Evolutionary conservation across 192 early-diverging fungal species (phyloP).

Genomic region (Mortierella alpina): DNA sequence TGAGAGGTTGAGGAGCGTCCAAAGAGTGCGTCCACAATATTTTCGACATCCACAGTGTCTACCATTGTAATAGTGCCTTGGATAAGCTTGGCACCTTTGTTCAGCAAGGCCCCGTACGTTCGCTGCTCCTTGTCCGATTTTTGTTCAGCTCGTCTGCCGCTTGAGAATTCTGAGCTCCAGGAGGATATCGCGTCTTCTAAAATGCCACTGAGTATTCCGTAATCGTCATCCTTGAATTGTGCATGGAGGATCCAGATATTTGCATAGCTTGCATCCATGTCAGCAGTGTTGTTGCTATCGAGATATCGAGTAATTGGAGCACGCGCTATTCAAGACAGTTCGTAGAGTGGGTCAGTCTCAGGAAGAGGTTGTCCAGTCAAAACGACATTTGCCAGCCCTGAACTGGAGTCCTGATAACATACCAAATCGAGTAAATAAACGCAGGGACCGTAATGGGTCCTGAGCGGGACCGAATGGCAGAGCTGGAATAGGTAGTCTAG

Average conservation of each 20-base stretch:
- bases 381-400: neutral
- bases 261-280: constrained; percentile 66
- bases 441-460: constrained; percentile 63
- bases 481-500: constrained; percentile 20
- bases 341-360: neutral
- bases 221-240: constrained; percentile 56
- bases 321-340: constrained; percentile 22
- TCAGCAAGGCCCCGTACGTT: constrained; percentile 19
- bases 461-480: constrained; percentile 67
- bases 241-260: constrained; percentile 56
- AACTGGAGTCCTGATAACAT: neutral
- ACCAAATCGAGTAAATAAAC: constrained; percentile 59
- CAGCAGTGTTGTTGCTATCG: constrained; percentile 50
- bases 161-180: constrained; percentile 58
- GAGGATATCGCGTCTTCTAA: constrained; percentile 59
- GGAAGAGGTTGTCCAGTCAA: neutral
- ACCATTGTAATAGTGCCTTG: constrained; percentile 48
- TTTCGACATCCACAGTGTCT: constrained; percentile 60
- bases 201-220: constrained; percentile 55
- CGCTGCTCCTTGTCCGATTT: constrained; percentile 7
- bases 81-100: constrained; percentile 33
- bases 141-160: constrained; percentile 33
- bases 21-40: constrained; percentile 56
- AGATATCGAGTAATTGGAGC: constrained; percentile 45
- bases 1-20: constrained; percentile 10